Evolutionary conservation across 352 stramenopile genomes (phyloP), one percentile per base, ranked within the genome.

Genomic region (Phytophthora idaei): DNA sequence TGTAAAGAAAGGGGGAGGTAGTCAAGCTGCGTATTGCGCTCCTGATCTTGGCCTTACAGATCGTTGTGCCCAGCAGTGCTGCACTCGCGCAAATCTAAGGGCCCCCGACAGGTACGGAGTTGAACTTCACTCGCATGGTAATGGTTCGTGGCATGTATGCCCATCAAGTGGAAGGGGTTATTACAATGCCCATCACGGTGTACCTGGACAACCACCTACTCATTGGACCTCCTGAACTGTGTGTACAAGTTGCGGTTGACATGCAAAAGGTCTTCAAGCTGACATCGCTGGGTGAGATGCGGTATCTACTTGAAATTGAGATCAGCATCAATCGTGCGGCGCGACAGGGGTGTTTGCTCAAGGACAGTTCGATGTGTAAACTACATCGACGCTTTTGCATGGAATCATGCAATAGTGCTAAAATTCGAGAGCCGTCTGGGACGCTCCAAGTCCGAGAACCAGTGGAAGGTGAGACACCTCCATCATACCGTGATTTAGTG

Each of bases 121-220:
- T 45, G 3, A 11, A 11, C 39, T 45, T 45, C 39, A 45, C 39
- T 45, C 39, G 39, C 39, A 45, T 45, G 17, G 39, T 21, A 21
- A 45, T 21, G 39, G 39, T 21, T n/a, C 39, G 39, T 45, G 39
- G 39, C 12, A 9, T 45, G 14, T 45, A 45, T 6, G 39, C 39
- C 39, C 39, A 8, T 11, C 39, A 44, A 50, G 56, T 53, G 45
- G 56, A 17, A 57, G 49, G 36, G 12, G 57, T 46, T 25, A 37
- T 70, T 25, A 37, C 25, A 7, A 56, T 69, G 48, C 54, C 64
- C 2, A 17, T 64, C 1, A 69, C 46, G 14, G 47, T 64, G 10
- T 70, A 64, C 17, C 54, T 56, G 5, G 47, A 42, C 28, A 29
- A 55, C 15, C 29, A 44, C 15, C 48, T 42, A 12, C 29, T 42